phyloP scores from a whole-genome alignment of 257 asterid genomes.

The Gardenia jasminoides region DNA sequence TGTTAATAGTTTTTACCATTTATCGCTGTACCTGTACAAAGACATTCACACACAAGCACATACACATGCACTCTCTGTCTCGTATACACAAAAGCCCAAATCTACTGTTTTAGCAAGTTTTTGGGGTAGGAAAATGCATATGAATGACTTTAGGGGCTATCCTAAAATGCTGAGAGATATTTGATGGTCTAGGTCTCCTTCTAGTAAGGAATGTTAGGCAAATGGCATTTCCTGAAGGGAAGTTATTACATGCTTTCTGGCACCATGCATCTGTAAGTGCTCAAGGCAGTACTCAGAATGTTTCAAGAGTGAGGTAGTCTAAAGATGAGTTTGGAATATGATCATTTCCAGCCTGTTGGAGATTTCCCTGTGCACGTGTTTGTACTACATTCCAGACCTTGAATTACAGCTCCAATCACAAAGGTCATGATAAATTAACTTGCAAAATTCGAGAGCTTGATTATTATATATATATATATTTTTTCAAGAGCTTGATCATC shows the following conservation, averaged over 20 bases:
- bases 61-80: too few species aligned
- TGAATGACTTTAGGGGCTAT: neutral
- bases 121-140: neutral
- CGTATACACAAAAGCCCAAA: neutral
- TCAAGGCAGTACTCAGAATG: neutral
- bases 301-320: neutral
- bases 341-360: neutral
- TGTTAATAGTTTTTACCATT: neutral
- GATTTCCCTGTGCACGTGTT: neutral
- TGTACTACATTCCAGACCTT: neutral
- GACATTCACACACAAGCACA: neutral
- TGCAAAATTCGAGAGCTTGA: neutral
- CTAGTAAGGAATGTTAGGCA: neutral
- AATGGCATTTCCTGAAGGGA: neutral
- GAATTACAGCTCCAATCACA: neutral
- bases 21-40: neutral
- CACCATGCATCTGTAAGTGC: neutral
- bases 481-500: too few species aligned
- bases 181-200: neutral
- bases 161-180: neutral
- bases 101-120: neutral
- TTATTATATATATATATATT: too few species aligned
- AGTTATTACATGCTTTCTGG: neutral
- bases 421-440: neutral
- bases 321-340: neutral